A percentile compares a stretch with the other conserved stretches of the same genome.
These are phyloP conservation scores for Trichoderma sp. DNA, from an alignment of 2,329 filamentous ascomycete genomes.

Conservation along the genomic window DNA sequence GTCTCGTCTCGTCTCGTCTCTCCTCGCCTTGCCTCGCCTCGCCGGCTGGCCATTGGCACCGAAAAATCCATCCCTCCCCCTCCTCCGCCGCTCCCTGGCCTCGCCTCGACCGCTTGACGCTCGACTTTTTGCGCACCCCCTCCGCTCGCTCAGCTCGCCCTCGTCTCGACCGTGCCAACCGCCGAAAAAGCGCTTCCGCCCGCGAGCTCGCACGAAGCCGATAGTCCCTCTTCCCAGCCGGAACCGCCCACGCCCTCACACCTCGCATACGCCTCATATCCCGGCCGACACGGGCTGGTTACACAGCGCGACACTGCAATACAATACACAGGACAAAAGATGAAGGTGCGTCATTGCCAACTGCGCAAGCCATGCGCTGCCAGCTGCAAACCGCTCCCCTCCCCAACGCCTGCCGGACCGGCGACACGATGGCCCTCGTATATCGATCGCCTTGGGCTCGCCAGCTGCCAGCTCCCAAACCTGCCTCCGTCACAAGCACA, in stretches of 20 bases:
- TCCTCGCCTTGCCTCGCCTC: neutral
- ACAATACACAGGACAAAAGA: constrained; percentile 33
- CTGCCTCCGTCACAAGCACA: constrained; percentile 5
- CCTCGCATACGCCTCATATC: neutral
- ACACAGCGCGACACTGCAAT: constrained; percentile 31
- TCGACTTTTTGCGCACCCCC: neutral
- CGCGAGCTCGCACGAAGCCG: constrained; percentile 7
- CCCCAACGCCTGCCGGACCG: constrained; percentile 26
- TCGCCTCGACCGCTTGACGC: neutral
- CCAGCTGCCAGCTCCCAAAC: constrained; percentile 4
- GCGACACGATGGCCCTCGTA: constrained; percentile 18
- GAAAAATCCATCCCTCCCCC: too few species aligned
- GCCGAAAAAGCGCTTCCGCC: neutral
- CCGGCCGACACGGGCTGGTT: constrained; percentile 30
- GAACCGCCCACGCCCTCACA: neutral
- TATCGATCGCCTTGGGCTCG: constrained; percentile 15
- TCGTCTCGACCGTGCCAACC: constrained; percentile 6
- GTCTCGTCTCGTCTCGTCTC: neutral
- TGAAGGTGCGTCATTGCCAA: constrained; percentile 42
- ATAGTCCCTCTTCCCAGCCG: neutral
- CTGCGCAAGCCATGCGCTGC: constrained; percentile 30
- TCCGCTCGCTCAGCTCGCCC: neutral
- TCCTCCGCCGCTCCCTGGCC: too few species aligned
- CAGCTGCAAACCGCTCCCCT: constrained; percentile 29
- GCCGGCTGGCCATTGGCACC: neutral